Evolutionary conservation across 352 stramenopile species (phyloP).

Genomic region (Pythium sp.): DNA sequence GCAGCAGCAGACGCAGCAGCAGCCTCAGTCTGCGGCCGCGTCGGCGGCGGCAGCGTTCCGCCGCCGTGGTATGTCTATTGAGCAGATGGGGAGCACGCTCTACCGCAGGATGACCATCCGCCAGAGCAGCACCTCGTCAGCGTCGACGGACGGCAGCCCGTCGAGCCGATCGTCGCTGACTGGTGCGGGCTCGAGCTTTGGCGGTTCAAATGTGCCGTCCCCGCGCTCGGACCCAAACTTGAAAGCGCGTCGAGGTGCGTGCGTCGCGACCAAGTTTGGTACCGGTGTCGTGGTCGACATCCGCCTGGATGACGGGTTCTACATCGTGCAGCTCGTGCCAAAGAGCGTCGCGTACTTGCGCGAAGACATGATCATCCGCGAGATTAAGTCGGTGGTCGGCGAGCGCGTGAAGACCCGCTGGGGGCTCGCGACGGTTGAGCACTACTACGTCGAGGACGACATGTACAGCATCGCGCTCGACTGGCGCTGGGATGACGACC

Average conservation of each 20-base stretch:
- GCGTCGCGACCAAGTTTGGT: slow-evolving; percentile 73
- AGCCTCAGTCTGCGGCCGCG: slow-evolving; percentile 29
- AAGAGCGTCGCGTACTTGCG: slow-evolving; percentile 69
- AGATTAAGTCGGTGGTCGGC: slow-evolving; percentile 83
- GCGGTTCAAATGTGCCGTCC: slow-evolving; percentile 17
- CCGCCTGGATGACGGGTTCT: slow-evolving; percentile 66
- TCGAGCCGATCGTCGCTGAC: slow-evolving; percentile 25
- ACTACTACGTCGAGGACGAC: slow-evolving; percentile 86
- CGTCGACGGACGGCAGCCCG: slow-evolving; percentile 17
- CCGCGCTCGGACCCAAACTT: slow-evolving; percentile 33
- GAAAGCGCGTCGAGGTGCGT: slow-evolving; percentile 57
- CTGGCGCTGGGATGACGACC: slow-evolving; percentile 87
- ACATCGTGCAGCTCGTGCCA: slow-evolving; percentile 72
- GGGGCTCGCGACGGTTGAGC: slow-evolving; percentile 79
- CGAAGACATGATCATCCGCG: slow-evolving; percentile 64
- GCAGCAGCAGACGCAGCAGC: slow-evolving; percentile 6
- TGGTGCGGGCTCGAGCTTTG: slow-evolving; percentile 14
- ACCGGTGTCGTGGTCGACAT: slow-evolving; percentile 74
- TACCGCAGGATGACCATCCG: slow-evolving; percentile 55
- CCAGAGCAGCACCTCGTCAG: slow-evolving; percentile 34
- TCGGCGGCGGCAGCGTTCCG: slow-evolving; percentile 28
- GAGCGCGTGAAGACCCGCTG: slow-evolving; percentile 83
- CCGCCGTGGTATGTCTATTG: slow-evolving; percentile 49
- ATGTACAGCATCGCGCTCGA: slow-evolving; percentile 88
- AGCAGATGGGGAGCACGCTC: slow-evolving; percentile 47